phyloP scores from a whole-genome alignment of 2,329 filamentous ascomycete genomes.

The Aspergillus eucalypticola region DNA sequence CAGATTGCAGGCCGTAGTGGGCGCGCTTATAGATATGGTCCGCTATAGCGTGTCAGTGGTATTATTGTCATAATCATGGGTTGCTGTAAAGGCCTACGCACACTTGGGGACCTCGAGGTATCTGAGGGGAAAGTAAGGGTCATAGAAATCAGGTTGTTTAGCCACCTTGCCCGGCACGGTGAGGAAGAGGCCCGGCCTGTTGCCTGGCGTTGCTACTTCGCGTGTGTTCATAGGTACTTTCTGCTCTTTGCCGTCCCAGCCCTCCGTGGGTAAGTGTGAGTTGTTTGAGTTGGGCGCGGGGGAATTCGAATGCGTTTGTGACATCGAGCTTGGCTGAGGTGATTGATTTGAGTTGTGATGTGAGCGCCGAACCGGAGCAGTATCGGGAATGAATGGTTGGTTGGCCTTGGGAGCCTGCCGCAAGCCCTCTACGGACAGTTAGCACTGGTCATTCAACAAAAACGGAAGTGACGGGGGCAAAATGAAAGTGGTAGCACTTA shows the following conservation, averaged over 20 bases:
- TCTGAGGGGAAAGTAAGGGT: conserved; percentile 39
- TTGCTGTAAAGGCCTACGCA: conserved; percentile 22
- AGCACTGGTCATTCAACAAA: conserved; percentile 10
- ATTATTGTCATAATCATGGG: background rate
- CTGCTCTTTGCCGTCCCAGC: conserved; percentile 42
- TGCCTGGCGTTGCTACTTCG: conserved; percentile 46
- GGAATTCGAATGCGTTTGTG: conserved; percentile 29
- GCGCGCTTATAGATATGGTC: conserved; percentile 83
- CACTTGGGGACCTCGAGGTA: conserved; percentile 40
- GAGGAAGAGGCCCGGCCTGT: conserved; percentile 42
- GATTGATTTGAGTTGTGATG: conserved; percentile 32
- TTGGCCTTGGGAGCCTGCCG: conserved; percentile 43
- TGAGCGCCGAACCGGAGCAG: conserved; percentile 38
- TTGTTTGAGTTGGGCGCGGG: conserved; percentile 32
- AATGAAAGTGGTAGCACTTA: conserved; percentile 14
- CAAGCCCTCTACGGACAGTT: conserved; percentile 36
- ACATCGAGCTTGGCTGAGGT: conserved; percentile 33
- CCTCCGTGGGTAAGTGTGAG: conserved; percentile 33
- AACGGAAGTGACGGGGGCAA: background rate
- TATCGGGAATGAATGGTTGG: conserved; percentile 43
- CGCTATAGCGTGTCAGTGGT: conserved; percentile 30
- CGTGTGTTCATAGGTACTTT: conserved; percentile 42
- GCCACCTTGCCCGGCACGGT: conserved; percentile 29
- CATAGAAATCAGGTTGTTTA: conserved; percentile 41
- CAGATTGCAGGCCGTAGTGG: conserved; percentile 77